Evolutionary conservation across 2,329 filamentous ascomycete species (phyloP), one percentile per base, ranked within the genome.

Genomic region (Claviceps sp.): DNA sequence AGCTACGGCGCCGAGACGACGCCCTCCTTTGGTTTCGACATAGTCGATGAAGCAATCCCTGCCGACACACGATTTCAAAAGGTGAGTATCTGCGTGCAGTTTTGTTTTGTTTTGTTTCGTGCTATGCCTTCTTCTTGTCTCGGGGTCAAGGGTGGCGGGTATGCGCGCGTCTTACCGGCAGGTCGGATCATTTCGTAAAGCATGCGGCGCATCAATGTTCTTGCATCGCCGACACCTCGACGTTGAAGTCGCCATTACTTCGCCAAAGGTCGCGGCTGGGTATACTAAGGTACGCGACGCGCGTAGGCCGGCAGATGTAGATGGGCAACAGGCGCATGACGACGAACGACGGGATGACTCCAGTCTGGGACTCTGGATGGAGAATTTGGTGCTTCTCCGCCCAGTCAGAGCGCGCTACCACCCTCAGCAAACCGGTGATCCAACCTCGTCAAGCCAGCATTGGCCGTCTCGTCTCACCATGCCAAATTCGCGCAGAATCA

Each of bases 11-110:
- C 72, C 73, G 30, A 81, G 68, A 19, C 89, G 86, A 67, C 91
- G 91, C 59, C 88, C 77, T 55, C 83, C 77, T 68, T 97, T 97
- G 58, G 80, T 82, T 54, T 79, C 74, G 52, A 95, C 75, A 71
- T 89, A 96, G 60, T 78, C 77, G 53, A 77, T 72, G 69, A 91
- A 96, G 70, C 93, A 97, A 45, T 66, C 58, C n/a, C 69, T 71
- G 52, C 5, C 52, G 38, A 17, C 2, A 24, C 30, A 42, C 1
- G 5, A n/a, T 47, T 24, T 44, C 17, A 2, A 17, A 42, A 49
- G 30, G 43, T 47, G 17, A 39, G 17, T 48, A 16, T 53, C 42
- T 22, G 7, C 43, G n/a, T 10, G 4, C 30, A 10, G 30, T n/a
- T 53, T 44, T 19, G 16, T 30, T 14, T 24, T 26, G 5, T 16